Evolutionary conservation across 1,284 basidiomycete species (phyloP).

Genomic region (Malassezia globosa): DNA sequence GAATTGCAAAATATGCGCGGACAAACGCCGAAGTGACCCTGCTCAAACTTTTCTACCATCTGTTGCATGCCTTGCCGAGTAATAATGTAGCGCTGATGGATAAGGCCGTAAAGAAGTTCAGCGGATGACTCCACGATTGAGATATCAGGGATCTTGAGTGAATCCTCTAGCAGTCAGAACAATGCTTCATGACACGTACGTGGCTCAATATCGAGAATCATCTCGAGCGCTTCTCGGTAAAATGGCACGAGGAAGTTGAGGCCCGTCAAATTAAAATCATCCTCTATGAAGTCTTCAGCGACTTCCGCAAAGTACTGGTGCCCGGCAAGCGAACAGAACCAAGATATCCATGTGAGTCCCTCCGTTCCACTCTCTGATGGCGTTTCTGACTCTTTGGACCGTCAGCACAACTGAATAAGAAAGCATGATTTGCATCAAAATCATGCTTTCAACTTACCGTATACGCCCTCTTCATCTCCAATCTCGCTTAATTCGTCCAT

Average conservation of each 20-base stretch:
- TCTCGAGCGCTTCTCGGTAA: slow-evolving; percentile 99
- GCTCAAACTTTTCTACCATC: slow-evolving; percentile 96
- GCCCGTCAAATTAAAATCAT: slow-evolving; percentile 98
- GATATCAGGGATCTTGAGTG: slow-evolving; percentile 66
- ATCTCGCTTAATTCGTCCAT: slow-evolving; percentile 12
- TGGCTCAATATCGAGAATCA: slow-evolving; percentile 99
- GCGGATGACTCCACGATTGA: slow-evolving; percentile 96
- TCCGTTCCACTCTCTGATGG: slow-evolving; percentile 41
- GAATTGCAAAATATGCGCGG: slow-evolving; percentile 88
- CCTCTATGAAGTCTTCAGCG: slow-evolving; percentile 96
- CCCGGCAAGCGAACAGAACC: slow-evolving; percentile 95
- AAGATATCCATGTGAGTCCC: slow-evolving; percentile 80
- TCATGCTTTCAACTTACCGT: slow-evolving; percentile 7
- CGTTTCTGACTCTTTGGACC: slow-evolving; percentile 34
- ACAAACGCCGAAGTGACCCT: slow-evolving; percentile 81
- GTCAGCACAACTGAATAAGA: too few relatives aligned
- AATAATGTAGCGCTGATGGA: slow-evolving; percentile 92
- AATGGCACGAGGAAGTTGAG: slow-evolving; percentile 88
- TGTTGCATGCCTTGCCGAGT: slow-evolving; percentile 84
- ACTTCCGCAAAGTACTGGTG: slow-evolving; percentile 88
- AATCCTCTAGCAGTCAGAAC: slow-evolving; percentile 60
- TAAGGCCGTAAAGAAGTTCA: slow-evolving; percentile 90
- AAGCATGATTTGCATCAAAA: too few relatives aligned
- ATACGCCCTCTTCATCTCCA: slow-evolving; percentile 13
- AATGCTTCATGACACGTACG: slow-evolving; percentile 17